phyloP scores from a whole-genome alignment of 2,329 filamentous ascomycete species.

The Colletotrichum liriopes region DNA sequence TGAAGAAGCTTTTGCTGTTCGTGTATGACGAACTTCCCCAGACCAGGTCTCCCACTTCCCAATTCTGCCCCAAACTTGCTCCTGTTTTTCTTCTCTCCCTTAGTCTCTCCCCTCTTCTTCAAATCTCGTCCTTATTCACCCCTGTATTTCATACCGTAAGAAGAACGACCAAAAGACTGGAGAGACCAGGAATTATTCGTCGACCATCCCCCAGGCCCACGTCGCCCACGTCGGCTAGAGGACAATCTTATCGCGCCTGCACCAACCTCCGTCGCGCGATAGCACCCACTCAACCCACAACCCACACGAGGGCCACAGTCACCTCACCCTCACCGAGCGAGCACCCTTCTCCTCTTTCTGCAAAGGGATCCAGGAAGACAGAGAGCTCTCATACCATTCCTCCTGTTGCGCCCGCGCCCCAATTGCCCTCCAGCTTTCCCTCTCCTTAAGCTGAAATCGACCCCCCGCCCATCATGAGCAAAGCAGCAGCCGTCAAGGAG shows the following conservation, averaged over 20 bases:
- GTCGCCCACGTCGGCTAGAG: slow-evolving; percentile 17
- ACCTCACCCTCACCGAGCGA: slow-evolving; percentile 23
- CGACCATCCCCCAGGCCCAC: slow-evolving; percentile 4
- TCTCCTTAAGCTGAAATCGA: slow-evolving; percentile 3
- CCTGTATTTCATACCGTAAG: slow-evolving; percentile 12
- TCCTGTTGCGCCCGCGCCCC: slow-evolving; percentile 11
- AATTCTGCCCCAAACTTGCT: slow-evolving; percentile 21
- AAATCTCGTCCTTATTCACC: not conserved
- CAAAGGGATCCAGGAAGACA: slow-evolving; percentile 31
- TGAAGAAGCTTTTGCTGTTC: slow-evolving; percentile 31
- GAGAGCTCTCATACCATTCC: slow-evolving; percentile 10
- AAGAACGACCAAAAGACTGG: slow-evolving; percentile 14
- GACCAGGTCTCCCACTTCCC: slow-evolving; percentile 2
- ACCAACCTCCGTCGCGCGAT: slow-evolving; percentile 25
- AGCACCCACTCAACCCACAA: slow-evolving; percentile 39
- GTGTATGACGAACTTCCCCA: slow-evolving; percentile 35
- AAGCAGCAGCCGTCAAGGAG: slow-evolving; percentile 71
- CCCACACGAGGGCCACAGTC: slow-evolving; percentile 34
- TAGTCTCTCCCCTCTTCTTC: not conserved
- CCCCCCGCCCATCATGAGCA: slow-evolving; percentile 55
- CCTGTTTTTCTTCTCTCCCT: not conserved
- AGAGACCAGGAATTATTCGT: not conserved
- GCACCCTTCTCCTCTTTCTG: slow-evolving; percentile 18
- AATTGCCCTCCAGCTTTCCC: slow-evolving; percentile 8
- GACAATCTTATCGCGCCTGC: slow-evolving; percentile 35